Conservation (phyloP, 805 yeast species). For the Candida nemodendra region DNA sequence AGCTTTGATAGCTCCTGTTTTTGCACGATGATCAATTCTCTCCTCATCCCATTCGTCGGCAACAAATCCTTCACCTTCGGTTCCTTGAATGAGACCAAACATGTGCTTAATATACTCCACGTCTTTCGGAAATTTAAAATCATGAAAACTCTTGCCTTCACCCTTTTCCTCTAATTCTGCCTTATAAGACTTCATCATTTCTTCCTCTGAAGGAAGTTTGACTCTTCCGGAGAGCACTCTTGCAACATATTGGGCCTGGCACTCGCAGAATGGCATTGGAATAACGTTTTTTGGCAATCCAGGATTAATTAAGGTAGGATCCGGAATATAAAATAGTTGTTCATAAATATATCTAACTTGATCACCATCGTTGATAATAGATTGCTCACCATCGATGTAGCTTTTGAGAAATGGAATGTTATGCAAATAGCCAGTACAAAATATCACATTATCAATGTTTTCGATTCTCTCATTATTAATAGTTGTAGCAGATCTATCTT, state of each 20-base stretch:
- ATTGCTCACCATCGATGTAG: conserved; percentile 26
- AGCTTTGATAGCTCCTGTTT: conserved; percentile 29
- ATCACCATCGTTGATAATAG: conserved; percentile 34
- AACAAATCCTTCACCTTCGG: conserved; percentile 34
- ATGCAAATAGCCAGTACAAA: conserved; percentile 75
- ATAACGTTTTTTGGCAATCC: conserved; percentile 46
- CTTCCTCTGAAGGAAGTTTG: conserved; percentile 37
- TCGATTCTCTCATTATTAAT: conserved; percentile 45
- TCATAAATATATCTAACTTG: conserved; percentile 41
- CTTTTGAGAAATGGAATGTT: conserved; percentile 59
- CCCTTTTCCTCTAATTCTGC: conserved; percentile 43
- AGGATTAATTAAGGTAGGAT: conserved; percentile 43
- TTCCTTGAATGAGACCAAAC: conserved; percentile 35
- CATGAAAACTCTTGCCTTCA: conserved; percentile 49
- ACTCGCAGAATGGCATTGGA: conserved; percentile 51
- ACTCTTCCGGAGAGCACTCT: conserved; percentile 43
- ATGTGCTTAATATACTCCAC: conserved; percentile 54
- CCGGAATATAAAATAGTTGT: conserved; percentile 45
- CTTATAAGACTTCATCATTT: conserved; percentile 35
- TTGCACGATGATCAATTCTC: conserved; percentile 24
- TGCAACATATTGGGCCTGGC: conserved; percentile 45
- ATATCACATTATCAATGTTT: conserved; percentile 57
- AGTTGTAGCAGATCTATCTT: conserved; percentile 39
- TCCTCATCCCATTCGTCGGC: conserved; percentile 32
- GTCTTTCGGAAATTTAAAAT: conserved; percentile 55